Percentiles rank a stretch among this genome's conserved stretches.
phyloP scores from a whole-genome alignment of 2,329 filamentous ascomycete species.

The Torrubiella hemipterigena region DNA sequence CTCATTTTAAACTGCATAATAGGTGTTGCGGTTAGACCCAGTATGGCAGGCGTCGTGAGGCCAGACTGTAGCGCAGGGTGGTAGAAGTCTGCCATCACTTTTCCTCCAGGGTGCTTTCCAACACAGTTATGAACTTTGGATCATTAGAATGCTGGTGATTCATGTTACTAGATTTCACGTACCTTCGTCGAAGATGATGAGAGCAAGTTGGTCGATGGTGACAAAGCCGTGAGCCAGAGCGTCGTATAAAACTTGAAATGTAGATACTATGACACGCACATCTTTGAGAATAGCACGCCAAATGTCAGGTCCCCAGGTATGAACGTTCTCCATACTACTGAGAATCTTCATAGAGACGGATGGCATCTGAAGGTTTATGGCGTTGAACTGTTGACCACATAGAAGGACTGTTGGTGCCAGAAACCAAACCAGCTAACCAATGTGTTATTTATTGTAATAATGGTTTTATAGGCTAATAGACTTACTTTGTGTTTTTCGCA shows the following conservation, averaged over 20 bases:
- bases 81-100: slow-evolving; percentile 66
- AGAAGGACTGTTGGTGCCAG: slow-evolving; percentile 57
- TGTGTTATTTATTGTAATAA: slow-evolving; percentile 7
- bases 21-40: slow-evolving; percentile 75
- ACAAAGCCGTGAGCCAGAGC: slow-evolving; percentile 68
- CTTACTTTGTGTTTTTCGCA: slow-evolving; percentile 40
- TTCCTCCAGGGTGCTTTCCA: slow-evolving; percentile 49
- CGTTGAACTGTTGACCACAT: slow-evolving; percentile 51
- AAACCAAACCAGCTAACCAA: slow-evolving; percentile 58
- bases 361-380: slow-evolving; percentile 48
- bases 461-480: not conserved
- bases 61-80: slow-evolving; percentile 30
- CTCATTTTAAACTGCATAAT: slow-evolving; percentile 46
- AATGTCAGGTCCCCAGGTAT: slow-evolving; percentile 56
- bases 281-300: slow-evolving; percentile 58
- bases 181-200: slow-evolving; percentile 82
- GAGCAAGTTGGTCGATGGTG: slow-evolving; percentile 44
- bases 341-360: slow-evolving; percentile 49
- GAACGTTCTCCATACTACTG: slow-evolving; percentile 55
- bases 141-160: slow-evolving; percentile 7
- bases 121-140: slow-evolving; percentile 60
- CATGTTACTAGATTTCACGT: slow-evolving; percentile 6
- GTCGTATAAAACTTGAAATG: slow-evolving; percentile 62
- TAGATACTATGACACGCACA: slow-evolving; percentile 64
- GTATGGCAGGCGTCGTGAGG: slow-evolving; percentile 45